Evolutionary conservation across 768 basidiomycete genomes (phyloP).

Genomic region (Auricularia cornea): DNA sequence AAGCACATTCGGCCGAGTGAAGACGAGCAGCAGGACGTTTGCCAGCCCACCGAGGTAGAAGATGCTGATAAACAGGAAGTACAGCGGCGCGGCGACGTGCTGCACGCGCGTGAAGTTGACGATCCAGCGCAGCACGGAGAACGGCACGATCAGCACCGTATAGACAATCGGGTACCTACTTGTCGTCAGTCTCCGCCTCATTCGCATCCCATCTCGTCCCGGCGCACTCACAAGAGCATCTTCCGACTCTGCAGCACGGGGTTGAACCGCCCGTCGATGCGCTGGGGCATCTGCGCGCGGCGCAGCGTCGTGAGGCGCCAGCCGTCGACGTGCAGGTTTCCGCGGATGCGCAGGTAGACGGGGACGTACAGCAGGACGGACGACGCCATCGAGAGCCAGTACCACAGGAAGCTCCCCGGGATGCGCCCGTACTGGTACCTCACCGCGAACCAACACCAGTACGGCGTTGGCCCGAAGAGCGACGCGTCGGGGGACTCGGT

Average conservation of each 20-base stretch:
- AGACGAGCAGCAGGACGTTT: constrained; percentile 33
- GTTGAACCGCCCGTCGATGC: neutral
- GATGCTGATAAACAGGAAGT: constrained; percentile 22
- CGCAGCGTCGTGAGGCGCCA: constrained; percentile 22
- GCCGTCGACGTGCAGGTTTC: constrained; percentile 26
- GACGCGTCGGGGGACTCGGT: constrained; percentile 4
- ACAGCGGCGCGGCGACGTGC: constrained; percentile 20
- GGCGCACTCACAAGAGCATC: constrained; percentile 8
- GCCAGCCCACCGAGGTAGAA: constrained; percentile 32
- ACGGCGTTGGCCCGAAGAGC: neutral
- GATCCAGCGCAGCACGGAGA: constrained; percentile 34
- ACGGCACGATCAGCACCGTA: constrained; percentile 30
- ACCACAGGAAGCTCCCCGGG: constrained; percentile 34
- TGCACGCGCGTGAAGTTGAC: constrained; percentile 13
- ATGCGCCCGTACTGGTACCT: constrained; percentile 22
- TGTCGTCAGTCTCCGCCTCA: constrained; percentile 4
- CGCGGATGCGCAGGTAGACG: constrained; percentile 30
- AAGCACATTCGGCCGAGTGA: constrained; percentile 26
- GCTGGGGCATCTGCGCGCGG: neutral
- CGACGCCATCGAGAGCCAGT: constrained; percentile 30
- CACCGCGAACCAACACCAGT: constrained; percentile 32
- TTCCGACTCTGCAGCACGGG: constrained; percentile 4
- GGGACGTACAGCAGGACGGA: constrained; percentile 28
- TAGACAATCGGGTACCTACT: constrained; percentile 37
- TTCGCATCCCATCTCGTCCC: neutral